Evolutionary conservation across 2,329 filamentous ascomycete genomes (phyloP).

Genomic region (Calycina herbarum): DNA sequence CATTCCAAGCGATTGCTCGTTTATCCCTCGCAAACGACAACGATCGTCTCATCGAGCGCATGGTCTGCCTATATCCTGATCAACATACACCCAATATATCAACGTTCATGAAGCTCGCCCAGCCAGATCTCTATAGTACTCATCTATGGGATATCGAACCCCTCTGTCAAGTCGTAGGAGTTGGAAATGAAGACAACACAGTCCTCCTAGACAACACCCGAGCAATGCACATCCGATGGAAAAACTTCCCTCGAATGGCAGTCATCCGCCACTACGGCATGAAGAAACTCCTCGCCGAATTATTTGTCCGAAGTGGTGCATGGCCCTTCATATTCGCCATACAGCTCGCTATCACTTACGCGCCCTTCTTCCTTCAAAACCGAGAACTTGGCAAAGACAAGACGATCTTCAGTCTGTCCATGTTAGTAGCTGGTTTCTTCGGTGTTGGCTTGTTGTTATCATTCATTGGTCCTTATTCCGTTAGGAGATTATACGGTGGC

Average conservation of each 20-base stretch:
- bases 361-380: conserved; percentile 1
- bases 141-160: conserved; percentile 39
- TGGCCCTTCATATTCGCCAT: conserved; percentile 12
- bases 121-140: conserved; percentile 31
- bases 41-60: conserved; percentile 37
- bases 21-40: conserved; percentile 38
- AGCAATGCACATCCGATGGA: conserved; percentile 39
- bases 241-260: conserved; percentile 34
- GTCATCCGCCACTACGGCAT: conserved; percentile 15
- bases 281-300: conserved; percentile 11
- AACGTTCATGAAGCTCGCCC: conserved; percentile 31
- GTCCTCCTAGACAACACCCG: conserved; percentile 34
- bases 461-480: conserved; percentile 17
- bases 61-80: conserved; percentile 30
- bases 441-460: conserved; percentile 16
- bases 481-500: conserved; percentile 21
- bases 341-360: conserved; percentile 14
- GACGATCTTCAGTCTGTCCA: background rate
- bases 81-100: conserved; percentile 20
- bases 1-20: conserved; percentile 36
- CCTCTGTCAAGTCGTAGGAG: conserved; percentile 36
- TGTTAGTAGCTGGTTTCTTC: conserved; percentile 9
- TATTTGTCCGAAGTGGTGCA: conserved; percentile 11
- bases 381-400: background rate
- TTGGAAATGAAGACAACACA: conserved; percentile 35